These are phyloP conservation scores for Fraxinus americana DNA, from an alignment of 257 asterid species.

Conservation along the genomic window DNA sequence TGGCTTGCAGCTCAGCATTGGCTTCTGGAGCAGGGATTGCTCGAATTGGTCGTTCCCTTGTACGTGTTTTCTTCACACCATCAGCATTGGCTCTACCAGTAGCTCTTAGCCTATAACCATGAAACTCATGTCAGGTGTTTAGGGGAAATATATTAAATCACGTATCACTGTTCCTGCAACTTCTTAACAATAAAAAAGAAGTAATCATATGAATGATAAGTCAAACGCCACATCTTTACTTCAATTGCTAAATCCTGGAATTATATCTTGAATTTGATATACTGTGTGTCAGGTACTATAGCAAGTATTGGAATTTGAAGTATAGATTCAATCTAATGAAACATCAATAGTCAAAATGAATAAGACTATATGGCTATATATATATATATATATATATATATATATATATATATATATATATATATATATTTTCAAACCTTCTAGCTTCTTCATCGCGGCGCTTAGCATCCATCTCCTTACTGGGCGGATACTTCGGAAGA, in stretches of 20 bases:
- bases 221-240: neutral
- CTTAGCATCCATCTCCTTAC: conserved; percentile 94
- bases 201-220: conserved; percentile 1
- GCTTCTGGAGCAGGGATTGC: conserved; percentile 82
- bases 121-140: conserved; percentile 16
- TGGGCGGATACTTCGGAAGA: conserved; percentile 93
- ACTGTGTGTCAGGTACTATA: neutral
- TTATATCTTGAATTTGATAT: neutral
- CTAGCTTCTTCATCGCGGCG: conserved; percentile 89
- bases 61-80: conserved; percentile 58
- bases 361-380: neutral
- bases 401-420: too few relatives aligned
- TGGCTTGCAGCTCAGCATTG: conserved; percentile 83
- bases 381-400: too few relatives aligned
- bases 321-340: neutral
- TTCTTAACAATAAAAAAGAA: neutral
- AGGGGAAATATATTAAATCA: neutral
- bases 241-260: neutral
- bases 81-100: conserved; percentile 66
- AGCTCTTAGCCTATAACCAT: conserved; percentile 56
- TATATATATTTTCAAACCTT: conserved; percentile 45
- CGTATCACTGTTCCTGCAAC: conserved; percentile 5
- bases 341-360: neutral
- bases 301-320: neutral
- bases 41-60: conserved; percentile 62